phyloP scores from a whole-genome alignment of 306 rosid genomes.

The Quercus gilva region DNA sequence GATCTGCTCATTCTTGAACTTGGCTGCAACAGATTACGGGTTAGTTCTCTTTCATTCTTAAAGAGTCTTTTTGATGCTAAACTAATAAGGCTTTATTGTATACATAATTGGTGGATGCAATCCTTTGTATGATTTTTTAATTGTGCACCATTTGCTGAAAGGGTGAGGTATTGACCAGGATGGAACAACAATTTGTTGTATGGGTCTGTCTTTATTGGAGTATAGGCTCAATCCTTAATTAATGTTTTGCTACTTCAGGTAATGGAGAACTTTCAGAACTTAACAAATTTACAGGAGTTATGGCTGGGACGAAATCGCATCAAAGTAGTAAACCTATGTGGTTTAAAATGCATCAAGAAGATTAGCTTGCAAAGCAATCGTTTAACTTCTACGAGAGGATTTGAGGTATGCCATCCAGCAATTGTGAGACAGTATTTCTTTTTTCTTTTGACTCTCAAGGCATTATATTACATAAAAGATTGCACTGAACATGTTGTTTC shows the following conservation, averaged over 20 bases:
- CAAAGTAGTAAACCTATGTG: constrained; percentile 74
- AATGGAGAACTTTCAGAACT: constrained; percentile 73
- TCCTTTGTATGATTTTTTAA: background rate
- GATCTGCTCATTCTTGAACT: constrained; percentile 81
- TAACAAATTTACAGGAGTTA: constrained; percentile 67
- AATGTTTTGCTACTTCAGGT: constrained; percentile 45
- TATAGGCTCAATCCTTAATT: background rate
- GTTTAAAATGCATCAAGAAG: constrained; percentile 72
- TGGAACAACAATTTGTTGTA: background rate
- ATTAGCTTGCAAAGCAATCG: constrained; percentile 97
- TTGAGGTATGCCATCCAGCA: constrained; percentile 51
- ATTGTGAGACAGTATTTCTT: background rate
- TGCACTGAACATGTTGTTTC: background rate
- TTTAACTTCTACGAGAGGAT: constrained; percentile 75
- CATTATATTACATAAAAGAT: background rate
- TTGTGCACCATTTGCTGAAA: background rate
- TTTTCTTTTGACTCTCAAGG: background rate
- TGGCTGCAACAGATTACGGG: constrained; percentile 86
- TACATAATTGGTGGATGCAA: background rate
- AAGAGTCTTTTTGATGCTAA: background rate
- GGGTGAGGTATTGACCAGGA: background rate
- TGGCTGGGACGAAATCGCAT: constrained; percentile 96
- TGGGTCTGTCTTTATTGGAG: background rate
- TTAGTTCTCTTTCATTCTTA: constrained; percentile 28
- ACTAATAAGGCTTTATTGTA: background rate